Base-by-base conservation (phyloP, 73 alveolate genomes). In the Tetrahymena elliotti region DNA sequence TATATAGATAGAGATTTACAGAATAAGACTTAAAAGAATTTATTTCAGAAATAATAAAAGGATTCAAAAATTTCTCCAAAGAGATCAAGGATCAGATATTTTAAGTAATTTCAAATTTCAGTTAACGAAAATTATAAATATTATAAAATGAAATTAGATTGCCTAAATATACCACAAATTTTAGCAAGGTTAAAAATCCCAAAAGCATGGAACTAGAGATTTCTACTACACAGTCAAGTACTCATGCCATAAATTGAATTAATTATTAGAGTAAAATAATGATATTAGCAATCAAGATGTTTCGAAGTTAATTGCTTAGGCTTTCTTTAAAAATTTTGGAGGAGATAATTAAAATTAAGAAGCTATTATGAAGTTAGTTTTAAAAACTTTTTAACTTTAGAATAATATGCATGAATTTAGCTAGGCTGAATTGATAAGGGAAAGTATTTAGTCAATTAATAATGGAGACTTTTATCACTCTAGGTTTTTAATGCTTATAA, bases 1-100 rank as follows among this genome's bases (percentile, higher is more conserved):
- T 97, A 93, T 95, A 98, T 33, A 96, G 97, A 37, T 53, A 53
- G 84, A 53, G 36, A 53, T 53, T 53, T 15, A 53, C 84, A n/a
- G 37, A n/a, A n/a, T 53, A 53, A 8, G 84, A 53, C 35, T 53
- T 53, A 53, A 53, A 53, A 53, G 84, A 53, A 15, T 53, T 53
- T 53, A 53, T 53, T 8, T 31, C 1, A 1, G 33, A 53, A 35
- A 53, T 53, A 2, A n/a, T 53, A n/a, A 53, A 53, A 53, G 84
- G 84, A 18, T 53, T 53, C 35, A 53, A 53, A 15, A 27, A 53
- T 53, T 53, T 53, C 33, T 11, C 37, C 20, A 53, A n/a, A n/a
- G 84, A 53, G 33, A n/a, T 53, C 1, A 12, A 53, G 20, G 35
- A 53, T 1, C 5, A 6, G 20, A 53, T 53, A n/a, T n/a, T 53